Conservation (phyloP, 2,329 filamentous ascomycete species). For the Emmonsia crescens region DNA sequence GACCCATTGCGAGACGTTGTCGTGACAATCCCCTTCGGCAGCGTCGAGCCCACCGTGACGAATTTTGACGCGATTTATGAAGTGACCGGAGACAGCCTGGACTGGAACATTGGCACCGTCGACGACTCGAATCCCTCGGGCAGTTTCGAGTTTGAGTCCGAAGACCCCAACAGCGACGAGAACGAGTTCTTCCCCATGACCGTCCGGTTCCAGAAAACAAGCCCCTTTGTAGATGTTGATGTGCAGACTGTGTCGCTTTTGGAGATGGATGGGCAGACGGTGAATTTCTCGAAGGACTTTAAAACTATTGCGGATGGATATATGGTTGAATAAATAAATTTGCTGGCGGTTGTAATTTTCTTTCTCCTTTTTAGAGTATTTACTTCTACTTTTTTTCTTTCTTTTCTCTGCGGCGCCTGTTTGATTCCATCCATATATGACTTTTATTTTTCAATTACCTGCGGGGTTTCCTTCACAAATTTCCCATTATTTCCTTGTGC, state of each 20-base stretch:
- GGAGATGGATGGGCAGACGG: slow-evolving; percentile 35
- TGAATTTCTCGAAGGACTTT: slow-evolving; percentile 36
- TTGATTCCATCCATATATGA: background rate
- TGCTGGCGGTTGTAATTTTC: background rate
- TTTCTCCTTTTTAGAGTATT: background rate
- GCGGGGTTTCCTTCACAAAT: background rate
- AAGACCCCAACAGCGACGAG: slow-evolving; percentile 72
- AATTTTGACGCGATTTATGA: slow-evolving; percentile 94
- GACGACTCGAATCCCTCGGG: slow-evolving; percentile 73
- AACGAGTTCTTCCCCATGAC: slow-evolving; percentile 98
- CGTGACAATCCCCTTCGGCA: slow-evolving; percentile 77
- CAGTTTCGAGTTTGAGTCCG: slow-evolving; percentile 90
- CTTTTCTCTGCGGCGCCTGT: background rate
- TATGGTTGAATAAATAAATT: slow-evolving; percentile 30
- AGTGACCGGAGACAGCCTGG: slow-evolving; percentile 80
- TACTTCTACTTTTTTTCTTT: background rate
- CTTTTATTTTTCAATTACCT: background rate
- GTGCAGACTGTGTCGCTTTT: slow-evolving; percentile 44
- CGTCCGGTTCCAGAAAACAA: slow-evolving; percentile 74
- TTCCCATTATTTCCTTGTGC: background rate
- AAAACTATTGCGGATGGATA: slow-evolving; percentile 36
- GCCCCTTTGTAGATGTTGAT: slow-evolving; percentile 84
- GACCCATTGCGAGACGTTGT: slow-evolving; percentile 73
- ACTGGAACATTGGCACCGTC: slow-evolving; percentile 85
- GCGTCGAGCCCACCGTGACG: slow-evolving; percentile 74